A percentile compares a stretch with the other conserved stretches of the same genome.
Evolutionary conservation across 306 rosid genomes (phyloP).

Genomic region (Biancaea sappan): DNA sequence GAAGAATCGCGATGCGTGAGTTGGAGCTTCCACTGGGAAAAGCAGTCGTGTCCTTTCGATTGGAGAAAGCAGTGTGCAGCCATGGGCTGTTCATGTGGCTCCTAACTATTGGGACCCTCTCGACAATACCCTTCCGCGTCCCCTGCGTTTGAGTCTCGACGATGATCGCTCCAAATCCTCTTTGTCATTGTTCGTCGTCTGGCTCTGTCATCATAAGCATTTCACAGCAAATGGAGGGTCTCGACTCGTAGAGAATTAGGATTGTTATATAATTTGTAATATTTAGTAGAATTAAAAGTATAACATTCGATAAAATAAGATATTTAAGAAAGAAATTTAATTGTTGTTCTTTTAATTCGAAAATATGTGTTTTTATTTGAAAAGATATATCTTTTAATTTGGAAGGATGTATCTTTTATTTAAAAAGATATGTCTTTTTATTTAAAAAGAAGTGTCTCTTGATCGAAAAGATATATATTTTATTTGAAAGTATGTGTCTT

Average conservation of each 20-base stretch:
- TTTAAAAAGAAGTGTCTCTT: too few species aligned
- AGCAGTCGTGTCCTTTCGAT: conserved; percentile 26
- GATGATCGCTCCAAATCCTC: neutral
- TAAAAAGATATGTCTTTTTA: too few species aligned
- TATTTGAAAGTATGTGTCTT: too few species aligned
- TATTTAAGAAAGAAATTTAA: too few species aligned
- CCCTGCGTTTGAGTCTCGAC: conserved; percentile 30
- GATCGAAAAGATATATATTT: too few species aligned
- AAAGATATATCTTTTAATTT: too few species aligned
- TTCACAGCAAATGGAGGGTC: conserved; percentile 24
- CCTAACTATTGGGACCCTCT: conserved; percentile 55
- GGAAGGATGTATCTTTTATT: too few species aligned
- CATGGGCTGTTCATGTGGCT: conserved; percentile 64
- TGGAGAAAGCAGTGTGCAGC: conserved; percentile 54
- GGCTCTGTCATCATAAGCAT: conserved; percentile 36
- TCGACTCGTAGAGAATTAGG: neutral
- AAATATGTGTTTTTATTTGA: too few species aligned
- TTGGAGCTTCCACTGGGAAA: conserved; percentile 39
- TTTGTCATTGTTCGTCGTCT: neutral
- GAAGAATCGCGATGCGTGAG: neutral
- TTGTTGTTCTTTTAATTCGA: too few species aligned
- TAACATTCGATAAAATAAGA: too few species aligned
- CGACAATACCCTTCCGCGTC: conserved; percentile 52
- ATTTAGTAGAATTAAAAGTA: too few species aligned
- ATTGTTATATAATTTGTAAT: too few species aligned